Conservation (phyloP, 768 basidiomycete genomes). For the Hemileccinum impolitum region DNA sequence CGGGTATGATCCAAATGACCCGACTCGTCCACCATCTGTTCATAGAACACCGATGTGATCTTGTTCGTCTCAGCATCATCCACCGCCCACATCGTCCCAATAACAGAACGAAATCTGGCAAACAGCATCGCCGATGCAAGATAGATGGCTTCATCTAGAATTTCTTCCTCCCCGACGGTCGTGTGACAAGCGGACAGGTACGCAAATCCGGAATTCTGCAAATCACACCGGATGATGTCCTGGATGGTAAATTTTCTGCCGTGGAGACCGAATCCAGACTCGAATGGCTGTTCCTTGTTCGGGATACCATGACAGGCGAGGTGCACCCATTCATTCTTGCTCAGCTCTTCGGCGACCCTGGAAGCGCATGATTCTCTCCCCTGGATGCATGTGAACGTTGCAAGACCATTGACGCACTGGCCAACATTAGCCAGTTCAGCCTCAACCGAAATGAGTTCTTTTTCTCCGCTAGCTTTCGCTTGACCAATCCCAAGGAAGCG, state of each 20-base stretch:
- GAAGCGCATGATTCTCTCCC: not conserved
- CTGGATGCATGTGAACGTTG: not conserved
- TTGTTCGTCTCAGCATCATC: not conserved
- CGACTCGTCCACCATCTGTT: not conserved
- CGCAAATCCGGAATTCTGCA: constrained; percentile 6
- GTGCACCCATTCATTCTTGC: constrained; percentile 16
- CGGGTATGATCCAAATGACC: not conserved
- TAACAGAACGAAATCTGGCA: constrained; percentile 20
- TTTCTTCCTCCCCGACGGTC: constrained; percentile 18
- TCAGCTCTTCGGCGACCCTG: not conserved
- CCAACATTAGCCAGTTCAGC: not conserved
- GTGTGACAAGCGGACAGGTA: constrained; percentile 26
- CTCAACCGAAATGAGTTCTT: not conserved
- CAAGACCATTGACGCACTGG: not conserved
- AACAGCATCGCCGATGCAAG: constrained; percentile 24
- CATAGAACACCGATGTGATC: not conserved
- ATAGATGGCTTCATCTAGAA: constrained; percentile 24
- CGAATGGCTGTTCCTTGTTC: constrained; percentile 8
- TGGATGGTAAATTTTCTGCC: constrained; percentile 1
- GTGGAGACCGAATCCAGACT: constrained; percentile 7
- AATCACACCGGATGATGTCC: constrained; percentile 1
- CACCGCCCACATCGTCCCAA: constrained; percentile 9
- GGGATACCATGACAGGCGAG: constrained; percentile 20
- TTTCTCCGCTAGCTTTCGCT: not conserved
- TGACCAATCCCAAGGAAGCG: constrained; percentile 4